Conservation (phyloP, 805 yeast genomes). For the Kuraishia floccosa region DNA sequence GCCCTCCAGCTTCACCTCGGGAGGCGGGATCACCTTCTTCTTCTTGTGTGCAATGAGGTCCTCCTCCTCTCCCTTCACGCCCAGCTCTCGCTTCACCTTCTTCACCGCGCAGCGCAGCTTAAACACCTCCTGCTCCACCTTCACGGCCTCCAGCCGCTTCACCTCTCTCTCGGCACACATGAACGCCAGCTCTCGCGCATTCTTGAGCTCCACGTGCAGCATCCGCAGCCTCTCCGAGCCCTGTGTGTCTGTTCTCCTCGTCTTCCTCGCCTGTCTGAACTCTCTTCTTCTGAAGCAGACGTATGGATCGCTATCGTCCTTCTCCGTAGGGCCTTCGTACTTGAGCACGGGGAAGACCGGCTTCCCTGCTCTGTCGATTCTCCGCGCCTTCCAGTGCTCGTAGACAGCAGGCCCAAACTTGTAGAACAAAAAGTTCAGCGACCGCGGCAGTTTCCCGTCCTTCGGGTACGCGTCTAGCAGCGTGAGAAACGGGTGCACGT, state of each 20-base stretch:
- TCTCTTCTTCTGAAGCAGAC: constrained; percentile 94
- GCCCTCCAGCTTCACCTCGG: constrained; percentile 6
- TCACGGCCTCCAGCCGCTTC: constrained; percentile 46
- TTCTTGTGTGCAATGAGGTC: constrained; percentile 70
- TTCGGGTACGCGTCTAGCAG: constrained; percentile 38
- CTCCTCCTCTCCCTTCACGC: constrained; percentile 77
- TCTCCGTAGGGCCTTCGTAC: constrained; percentile 80
- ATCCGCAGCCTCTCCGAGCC: constrained; percentile 75
- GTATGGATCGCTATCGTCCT: constrained; percentile 91
- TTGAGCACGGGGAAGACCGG: constrained; percentile 64
- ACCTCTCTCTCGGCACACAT: constrained; percentile 68
- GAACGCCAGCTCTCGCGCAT: constrained; percentile 59
- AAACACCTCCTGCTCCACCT: constrained; percentile 57
- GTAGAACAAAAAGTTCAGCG: constrained; percentile 36
- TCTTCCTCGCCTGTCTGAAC: constrained; percentile 89
- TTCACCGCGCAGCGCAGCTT: constrained; percentile 64
- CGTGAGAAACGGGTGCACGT: constrained; percentile 46
- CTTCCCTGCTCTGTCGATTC: constrained; percentile 59
- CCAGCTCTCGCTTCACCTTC: constrained; percentile 60
- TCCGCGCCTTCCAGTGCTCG: constrained; percentile 72
- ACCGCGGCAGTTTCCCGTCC: constrained; percentile 25
- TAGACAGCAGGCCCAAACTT: constrained; percentile 59
- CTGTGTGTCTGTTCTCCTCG: constrained; percentile 87
- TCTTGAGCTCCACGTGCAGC: constrained; percentile 64
- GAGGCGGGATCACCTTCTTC: constrained; percentile 29